These are phyloP conservation scores for Lachnellula hyalina DNA, from an alignment of 2,329 filamentous ascomycete genomes.

Conservation along the genomic window DNA sequence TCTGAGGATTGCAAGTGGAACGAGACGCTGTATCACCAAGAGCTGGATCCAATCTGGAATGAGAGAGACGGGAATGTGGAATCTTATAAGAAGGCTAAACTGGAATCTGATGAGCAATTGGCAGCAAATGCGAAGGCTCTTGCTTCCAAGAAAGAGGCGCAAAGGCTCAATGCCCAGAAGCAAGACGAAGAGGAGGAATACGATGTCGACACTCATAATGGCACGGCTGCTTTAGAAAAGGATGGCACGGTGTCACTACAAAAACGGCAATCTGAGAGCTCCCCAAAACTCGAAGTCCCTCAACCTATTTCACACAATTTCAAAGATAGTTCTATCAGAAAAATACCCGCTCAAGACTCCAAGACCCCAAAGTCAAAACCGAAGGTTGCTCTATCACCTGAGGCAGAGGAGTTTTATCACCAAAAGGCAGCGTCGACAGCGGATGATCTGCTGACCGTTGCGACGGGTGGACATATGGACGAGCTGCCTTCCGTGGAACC, in stretches of 20 bases:
- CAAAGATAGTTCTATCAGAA: neutral
- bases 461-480: neutral
- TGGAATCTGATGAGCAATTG: conserved; percentile 35
- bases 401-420: neutral
- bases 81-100: conserved; percentile 35
- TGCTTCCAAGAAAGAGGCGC: neutral
- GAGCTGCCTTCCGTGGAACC: conserved; percentile 2
- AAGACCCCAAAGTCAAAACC: neutral
- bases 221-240: conserved; percentile 9
- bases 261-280: conserved; percentile 8
- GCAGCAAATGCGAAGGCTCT: conserved; percentile 33
- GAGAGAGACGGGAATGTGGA: conserved; percentile 40
- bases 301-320: conserved; percentile 15
- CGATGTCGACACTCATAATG: neutral
- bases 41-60: conserved; percentile 34
- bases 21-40: conserved; percentile 24
- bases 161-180: neutral
- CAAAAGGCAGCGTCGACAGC: conserved; percentile 1
- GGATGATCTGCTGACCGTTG: conserved; percentile 1
- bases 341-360: neutral
- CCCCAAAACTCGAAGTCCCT: conserved; percentile 13
- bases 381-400: neutral
- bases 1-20: conserved; percentile 28
- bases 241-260: conserved; percentile 10
- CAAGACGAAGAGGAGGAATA: neutral